A percentile compares a stretch with the other conserved stretches of the same genome.
Evolutionary conservation across 352 stramenopile genomes (phyloP).

Genomic region (Globisporangium carolinianum): DNA sequence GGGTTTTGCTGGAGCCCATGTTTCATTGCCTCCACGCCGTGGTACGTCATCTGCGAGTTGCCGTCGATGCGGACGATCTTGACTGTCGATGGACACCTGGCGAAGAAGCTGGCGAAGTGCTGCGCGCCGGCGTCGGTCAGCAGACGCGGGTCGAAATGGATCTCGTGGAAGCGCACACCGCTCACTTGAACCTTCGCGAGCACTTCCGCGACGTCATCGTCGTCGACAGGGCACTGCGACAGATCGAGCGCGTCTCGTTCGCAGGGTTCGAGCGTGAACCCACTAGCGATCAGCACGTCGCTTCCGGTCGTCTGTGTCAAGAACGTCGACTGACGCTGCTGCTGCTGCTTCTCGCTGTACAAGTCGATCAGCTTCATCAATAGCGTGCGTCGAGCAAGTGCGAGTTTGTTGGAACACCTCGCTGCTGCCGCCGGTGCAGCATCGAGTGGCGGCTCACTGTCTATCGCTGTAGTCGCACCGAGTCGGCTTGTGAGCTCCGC

Average conservation of each 20-base stretch:
- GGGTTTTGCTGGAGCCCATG: constrained; percentile 24
- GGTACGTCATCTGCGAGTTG: constrained; percentile 26
- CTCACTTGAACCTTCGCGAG: constrained; percentile 37
- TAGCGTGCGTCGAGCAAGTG: constrained; percentile 14
- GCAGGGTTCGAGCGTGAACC: constrained; percentile 2
- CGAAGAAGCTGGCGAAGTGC: constrained; percentile 33
- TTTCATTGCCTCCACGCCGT: constrained; percentile 23
- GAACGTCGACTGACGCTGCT: constrained; percentile 34
- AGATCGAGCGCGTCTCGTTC: constrained; percentile 19
- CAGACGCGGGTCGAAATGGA: constrained; percentile 29
- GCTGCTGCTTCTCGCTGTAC: constrained; percentile 21
- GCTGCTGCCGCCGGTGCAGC: neutral
- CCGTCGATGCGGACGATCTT: constrained; percentile 22
- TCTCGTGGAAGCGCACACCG: constrained; percentile 20
- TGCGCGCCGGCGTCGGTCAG: constrained; percentile 33
- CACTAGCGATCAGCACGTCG: constrained; percentile 27
- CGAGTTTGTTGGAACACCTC: neutral
- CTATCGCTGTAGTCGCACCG: neutral
- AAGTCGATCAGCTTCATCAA: constrained; percentile 39
- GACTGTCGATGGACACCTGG: constrained; percentile 19
- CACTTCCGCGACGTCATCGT: constrained; percentile 32
- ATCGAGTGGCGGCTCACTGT: neutral
- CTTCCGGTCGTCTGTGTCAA: constrained; percentile 34
- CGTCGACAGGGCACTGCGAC: constrained; percentile 21
- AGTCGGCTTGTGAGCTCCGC: constrained; percentile 18